Evolutionary conservation across 2,329 filamentous ascomycete genomes (phyloP).

Genomic region (Tolypocladium album): DNA sequence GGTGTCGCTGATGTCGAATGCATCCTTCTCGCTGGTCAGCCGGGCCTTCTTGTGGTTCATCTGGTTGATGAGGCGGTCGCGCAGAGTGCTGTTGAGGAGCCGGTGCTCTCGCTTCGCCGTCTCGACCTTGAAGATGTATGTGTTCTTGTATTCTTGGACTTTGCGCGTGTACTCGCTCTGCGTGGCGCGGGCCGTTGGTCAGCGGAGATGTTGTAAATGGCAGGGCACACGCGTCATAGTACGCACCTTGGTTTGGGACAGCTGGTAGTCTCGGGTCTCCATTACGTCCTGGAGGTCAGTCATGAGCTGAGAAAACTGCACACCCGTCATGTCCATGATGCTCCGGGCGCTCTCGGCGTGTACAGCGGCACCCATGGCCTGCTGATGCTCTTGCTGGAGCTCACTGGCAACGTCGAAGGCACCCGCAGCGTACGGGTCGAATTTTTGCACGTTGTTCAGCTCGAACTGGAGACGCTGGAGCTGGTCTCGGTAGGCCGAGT

Average conservation of each 20-base stretch:
- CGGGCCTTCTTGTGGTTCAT: conserved; percentile 55
- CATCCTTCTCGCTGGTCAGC: conserved; percentile 55
- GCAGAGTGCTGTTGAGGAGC: conserved; percentile 47
- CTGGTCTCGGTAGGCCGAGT: conserved; percentile 78
- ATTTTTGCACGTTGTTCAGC: conserved; percentile 73
- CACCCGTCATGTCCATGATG: conserved; percentile 66
- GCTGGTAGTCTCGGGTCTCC: conserved; percentile 74
- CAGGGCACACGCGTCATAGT: neutral
- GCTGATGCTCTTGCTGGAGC: conserved; percentile 44
- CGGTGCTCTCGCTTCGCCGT: conserved; percentile 52
- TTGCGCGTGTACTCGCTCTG: conserved; percentile 56
- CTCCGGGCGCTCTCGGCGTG: conserved; percentile 37
- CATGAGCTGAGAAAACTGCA: conserved; percentile 75
- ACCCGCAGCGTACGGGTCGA: conserved; percentile 66
- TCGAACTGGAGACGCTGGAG: conserved; percentile 87
- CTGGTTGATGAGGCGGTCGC: conserved; percentile 56
- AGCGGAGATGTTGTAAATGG: neutral
- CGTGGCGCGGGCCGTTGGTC: conserved; percentile 4
- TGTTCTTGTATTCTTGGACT: conserved; percentile 46
- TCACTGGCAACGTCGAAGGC: conserved; percentile 63
- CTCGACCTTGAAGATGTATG: conserved; percentile 50
- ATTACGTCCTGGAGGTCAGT: conserved; percentile 79
- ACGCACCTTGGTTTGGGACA: conserved; percentile 71
- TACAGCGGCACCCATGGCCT: conserved; percentile 28
- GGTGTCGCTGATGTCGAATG: conserved; percentile 55